Evolutionary conservation across 108 stramenopile genomes (phyloP).

Genomic region (Ochromonas danica): DNA sequence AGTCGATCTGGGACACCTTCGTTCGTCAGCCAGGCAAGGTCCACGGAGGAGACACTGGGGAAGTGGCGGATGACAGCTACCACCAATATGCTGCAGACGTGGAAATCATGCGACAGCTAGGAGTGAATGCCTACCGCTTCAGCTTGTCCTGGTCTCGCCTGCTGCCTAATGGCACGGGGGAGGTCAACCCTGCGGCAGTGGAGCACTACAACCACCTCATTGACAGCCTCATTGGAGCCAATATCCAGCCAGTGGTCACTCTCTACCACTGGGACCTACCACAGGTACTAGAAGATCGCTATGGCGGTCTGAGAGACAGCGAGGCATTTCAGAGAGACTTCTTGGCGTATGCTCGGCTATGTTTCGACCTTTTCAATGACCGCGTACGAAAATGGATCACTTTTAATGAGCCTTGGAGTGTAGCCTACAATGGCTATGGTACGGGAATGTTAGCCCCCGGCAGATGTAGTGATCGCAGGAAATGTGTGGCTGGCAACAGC

Average conservation of each 20-base stretch:
- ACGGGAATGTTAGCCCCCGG: conserved; percentile 83
- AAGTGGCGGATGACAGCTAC: conserved; percentile 83
- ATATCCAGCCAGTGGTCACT: conserved; percentile 80
- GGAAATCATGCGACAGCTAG: conserved; percentile 68
- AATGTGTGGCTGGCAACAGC: conserved; percentile 43
- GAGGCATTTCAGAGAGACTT: conserved; percentile 64
- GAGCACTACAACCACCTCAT: conserved; percentile 80
- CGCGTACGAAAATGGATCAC: conserved; percentile 88
- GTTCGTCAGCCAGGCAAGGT: not conserved
- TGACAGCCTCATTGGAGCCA: conserved; percentile 68
- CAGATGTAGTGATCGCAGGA: conserved; percentile 38
- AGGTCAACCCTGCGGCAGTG: conserved; percentile 71
- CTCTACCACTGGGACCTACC: conserved; percentile 95
- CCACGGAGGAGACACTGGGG: conserved; percentile 68
- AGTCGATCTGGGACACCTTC: conserved; percentile 87
- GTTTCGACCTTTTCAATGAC: conserved; percentile 80
- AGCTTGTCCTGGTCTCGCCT: conserved; percentile 86
- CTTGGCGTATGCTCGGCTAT: conserved; percentile 76
- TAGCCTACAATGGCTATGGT: conserved; percentile 76
- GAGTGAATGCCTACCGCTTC: conserved; percentile 82
- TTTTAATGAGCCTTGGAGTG: conserved; percentile 85
- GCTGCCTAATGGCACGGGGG: conserved; percentile 67
- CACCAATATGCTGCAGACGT: conserved; percentile 77
- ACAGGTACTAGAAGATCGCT: conserved; percentile 69
- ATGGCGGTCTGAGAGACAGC: conserved; percentile 58